These are phyloP conservation scores for Heliosperma pusillum DNA, from an alignment of 148 eudicot genomes.

Conservation along the genomic window DNA sequence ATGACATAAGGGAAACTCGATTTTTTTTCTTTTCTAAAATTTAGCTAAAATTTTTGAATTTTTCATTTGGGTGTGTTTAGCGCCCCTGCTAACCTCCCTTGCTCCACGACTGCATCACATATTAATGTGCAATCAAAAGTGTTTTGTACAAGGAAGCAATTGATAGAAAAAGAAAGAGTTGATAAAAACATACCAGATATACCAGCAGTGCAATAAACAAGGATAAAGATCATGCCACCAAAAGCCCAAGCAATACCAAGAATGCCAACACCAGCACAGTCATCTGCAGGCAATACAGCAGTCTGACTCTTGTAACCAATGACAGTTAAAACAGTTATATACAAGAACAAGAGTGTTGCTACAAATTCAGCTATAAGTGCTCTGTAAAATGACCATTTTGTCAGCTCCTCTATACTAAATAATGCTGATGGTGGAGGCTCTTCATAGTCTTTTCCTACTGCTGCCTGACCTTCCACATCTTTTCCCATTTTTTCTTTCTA, in stretches of 20 bases:
- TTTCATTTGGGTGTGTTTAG: no score
- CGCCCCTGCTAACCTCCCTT: no score
- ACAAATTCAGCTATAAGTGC: slow-evolving; percentile 3
- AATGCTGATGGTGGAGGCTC: slow-evolving; percentile 1
- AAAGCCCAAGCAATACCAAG: slow-evolving; percentile 12
- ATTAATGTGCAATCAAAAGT: no score
- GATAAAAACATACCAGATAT: slow-evolving; percentile 4
- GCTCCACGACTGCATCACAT: no score
- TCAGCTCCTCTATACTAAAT: background rate
- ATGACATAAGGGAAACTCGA: no score
- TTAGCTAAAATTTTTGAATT: no score
- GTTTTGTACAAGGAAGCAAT: no score
- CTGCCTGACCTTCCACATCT: background rate
- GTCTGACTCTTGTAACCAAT: slow-evolving; percentile 6
- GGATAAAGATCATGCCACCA: slow-evolving; percentile 9
- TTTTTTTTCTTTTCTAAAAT: no score
- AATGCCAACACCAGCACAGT: background rate
- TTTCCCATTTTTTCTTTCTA: background rate
- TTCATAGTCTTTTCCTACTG: background rate
- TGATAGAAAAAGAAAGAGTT: no score
- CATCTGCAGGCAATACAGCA: background rate
- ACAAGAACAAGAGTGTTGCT: slow-evolving; percentile 1
- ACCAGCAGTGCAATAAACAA: slow-evolving; percentile 13
- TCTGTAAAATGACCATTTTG: slow-evolving; percentile 5
- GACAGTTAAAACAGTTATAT: background rate